Conservation (phyloP, 352 stramenopile genomes). For the Vaucheria bursata region DNA sequence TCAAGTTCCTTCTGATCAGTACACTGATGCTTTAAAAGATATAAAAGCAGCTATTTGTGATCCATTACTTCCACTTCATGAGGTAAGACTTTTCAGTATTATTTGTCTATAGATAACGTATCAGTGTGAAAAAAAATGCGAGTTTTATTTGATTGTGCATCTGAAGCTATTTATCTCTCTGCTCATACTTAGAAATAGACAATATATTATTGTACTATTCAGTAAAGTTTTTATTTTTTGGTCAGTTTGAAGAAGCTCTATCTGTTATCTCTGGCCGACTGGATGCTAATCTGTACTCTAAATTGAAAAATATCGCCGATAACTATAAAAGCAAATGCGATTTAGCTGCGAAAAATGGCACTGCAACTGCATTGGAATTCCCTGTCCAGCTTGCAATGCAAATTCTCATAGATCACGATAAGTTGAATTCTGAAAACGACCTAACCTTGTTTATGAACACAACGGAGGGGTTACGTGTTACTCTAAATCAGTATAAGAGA, state of each 20-base stretch:
- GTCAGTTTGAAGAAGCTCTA: constrained; percentile 89
- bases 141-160: too few relatives aligned
- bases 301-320: constrained; percentile 55
- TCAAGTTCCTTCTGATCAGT: constrained; percentile 48
- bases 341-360: constrained; percentile 51
- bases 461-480: constrained; percentile 50
- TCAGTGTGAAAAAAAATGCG: too few relatives aligned
- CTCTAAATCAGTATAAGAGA: constrained; percentile 57
- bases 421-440: constrained; percentile 11
- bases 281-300: constrained; percentile 74
- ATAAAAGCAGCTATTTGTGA: constrained; percentile 71
- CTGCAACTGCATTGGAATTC: too few relatives aligned
- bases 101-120: too few relatives aligned
- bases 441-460: constrained; percentile 17
- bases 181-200: neutral
- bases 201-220: neutral
- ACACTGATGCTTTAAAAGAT: constrained; percentile 61
- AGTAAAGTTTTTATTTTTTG: constrained; percentile 1
- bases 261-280: constrained; percentile 91
- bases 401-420: constrained; percentile 12
- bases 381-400: constrained; percentile 27
- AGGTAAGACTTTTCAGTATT: too few relatives aligned
- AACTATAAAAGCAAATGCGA: constrained; percentile 6
- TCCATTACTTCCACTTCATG: constrained; percentile 59
- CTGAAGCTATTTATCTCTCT: too few relatives aligned